phyloP scores from a whole-genome alignment of 495 filamentous ascomycete genomes.

The Hyaloscypha variabilis region DNA sequence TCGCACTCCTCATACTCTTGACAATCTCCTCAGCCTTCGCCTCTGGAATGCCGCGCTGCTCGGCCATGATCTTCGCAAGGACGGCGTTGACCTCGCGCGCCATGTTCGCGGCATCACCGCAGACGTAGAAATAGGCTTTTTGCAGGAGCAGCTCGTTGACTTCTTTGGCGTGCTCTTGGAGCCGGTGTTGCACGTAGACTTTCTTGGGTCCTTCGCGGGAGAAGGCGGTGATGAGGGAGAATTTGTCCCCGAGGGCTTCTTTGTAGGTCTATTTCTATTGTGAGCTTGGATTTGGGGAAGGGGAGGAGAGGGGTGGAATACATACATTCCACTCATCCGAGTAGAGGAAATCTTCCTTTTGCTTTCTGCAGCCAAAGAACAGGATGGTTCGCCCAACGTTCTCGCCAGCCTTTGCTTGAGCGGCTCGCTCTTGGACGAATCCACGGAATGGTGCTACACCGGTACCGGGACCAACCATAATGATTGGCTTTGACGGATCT shows the following conservation, averaged over 20 bases:
- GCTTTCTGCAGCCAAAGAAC: slow-evolving; percentile 92
- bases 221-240: slow-evolving; percentile 90
- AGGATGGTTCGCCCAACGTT: slow-evolving; percentile 87
- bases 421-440: slow-evolving; percentile 92
- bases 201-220: slow-evolving; percentile 84
- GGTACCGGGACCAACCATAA: slow-evolving; percentile 95
- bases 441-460: slow-evolving; percentile 96
- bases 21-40: slow-evolving; percentile 92
- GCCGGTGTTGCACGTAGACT: slow-evolving; percentile 94
- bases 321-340: slow-evolving; percentile 90
- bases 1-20: slow-evolving; percentile 89
- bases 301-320: slow-evolving; percentile 17
- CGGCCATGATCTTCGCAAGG: slow-evolving; percentile 80
- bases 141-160: slow-evolving; percentile 84
- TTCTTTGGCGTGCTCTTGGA: slow-evolving; percentile 79
- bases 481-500: slow-evolving; percentile 89
- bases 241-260: slow-evolving; percentile 78
- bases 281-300: slow-evolving; percentile 8
- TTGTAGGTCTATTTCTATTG: slow-evolving; percentile 66
- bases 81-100: slow-evolving; percentile 91
- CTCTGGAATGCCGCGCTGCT: slow-evolving; percentile 77
- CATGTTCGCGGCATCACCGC: slow-evolving; percentile 98
- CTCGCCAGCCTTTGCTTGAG: slow-evolving; percentile 76
- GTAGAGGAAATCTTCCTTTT: slow-evolving; percentile 89
- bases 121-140: slow-evolving; percentile 97